Evolutionary conservation across 2,329 filamentous ascomycete genomes (phyloP).

Genomic region (Penicillium verrucosum): DNA sequence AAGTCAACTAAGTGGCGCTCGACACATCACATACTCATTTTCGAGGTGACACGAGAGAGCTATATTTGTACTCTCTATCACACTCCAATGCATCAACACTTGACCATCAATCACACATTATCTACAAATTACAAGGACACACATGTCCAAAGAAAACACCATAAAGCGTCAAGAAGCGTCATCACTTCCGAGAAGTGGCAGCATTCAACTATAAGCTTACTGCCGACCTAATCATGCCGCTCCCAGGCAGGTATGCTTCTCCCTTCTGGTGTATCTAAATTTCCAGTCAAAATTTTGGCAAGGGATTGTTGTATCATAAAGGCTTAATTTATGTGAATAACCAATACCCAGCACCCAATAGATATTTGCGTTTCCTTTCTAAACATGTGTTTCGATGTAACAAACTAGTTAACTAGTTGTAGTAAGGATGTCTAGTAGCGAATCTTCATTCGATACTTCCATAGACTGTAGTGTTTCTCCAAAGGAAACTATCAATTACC

Average conservation of each 20-base stretch:
- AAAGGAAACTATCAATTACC: background rate
- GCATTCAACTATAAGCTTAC: background rate
- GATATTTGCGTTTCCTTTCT: background rate
- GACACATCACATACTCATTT: background rate
- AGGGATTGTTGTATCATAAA: background rate
- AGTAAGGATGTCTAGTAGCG: background rate
- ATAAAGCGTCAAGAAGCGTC: no score
- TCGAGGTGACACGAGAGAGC: background rate
- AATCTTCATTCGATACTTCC: background rate
- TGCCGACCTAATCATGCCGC: background rate
- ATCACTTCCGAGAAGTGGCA: background rate
- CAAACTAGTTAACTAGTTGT: background rate
- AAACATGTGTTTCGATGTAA: background rate
- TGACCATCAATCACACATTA: background rate
- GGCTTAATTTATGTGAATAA: background rate
- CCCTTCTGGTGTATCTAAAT: background rate
- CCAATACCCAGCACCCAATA: background rate
- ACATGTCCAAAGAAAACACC: background rate
- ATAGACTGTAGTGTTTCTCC: background rate
- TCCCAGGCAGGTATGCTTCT: slow-evolving; percentile 52
- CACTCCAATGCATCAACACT: no score
- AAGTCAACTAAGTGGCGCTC: background rate
- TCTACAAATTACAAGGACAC: background rate
- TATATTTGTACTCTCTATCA: background rate
- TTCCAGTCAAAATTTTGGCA: no score